A percentile compares a stretch with the other conserved stretches of the same genome.
These are phyloP conservation scores for Pseudozyma sp. DNA, from an alignment of 1,284 basidiomycete species.

Conservation along the genomic window DNA sequence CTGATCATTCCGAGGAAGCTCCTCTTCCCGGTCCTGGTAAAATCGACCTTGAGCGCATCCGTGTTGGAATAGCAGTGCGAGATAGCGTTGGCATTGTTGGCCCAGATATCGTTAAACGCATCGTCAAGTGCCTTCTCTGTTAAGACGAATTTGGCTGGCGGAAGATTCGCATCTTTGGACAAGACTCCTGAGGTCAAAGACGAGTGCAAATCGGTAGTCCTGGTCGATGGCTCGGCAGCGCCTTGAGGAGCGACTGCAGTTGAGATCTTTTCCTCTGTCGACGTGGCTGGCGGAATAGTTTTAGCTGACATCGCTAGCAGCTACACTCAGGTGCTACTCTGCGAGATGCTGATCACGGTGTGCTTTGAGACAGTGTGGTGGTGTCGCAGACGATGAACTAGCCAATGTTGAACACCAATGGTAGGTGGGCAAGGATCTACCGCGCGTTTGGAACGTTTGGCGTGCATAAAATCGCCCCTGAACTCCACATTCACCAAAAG, in stretches of 20 bases:
- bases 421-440: too few relatives aligned
- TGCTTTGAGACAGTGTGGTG: not conserved
- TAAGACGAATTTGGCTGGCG: constrained; percentile 20
- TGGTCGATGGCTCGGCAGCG: constrained; percentile 1
- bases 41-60: constrained; percentile 95
- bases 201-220: not conserved
- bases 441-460: not conserved
- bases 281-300: constrained; percentile 10
- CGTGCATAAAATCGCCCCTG: constrained; percentile 17
- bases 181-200: not conserved
- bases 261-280: constrained; percentile 17
- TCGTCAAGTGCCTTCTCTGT: constrained; percentile 64
- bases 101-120: constrained; percentile 83
- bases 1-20: constrained; percentile 82
- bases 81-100: constrained; percentile 78
- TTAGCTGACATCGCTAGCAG: constrained; percentile 12
- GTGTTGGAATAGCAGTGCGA: constrained; percentile 70
- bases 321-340: not conserved
- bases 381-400: not conserved
- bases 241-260: constrained; percentile 25
- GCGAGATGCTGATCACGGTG: too few relatives aligned
- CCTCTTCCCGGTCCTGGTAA: constrained; percentile 88
- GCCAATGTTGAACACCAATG: too few relatives aligned
- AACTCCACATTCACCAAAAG: not conserved
- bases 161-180: not conserved